These are phyloP conservation scores for Lodderomyces metapsilosis DNA, from an alignment of 1,139 yeast species.

Conservation along the genomic window DNA sequence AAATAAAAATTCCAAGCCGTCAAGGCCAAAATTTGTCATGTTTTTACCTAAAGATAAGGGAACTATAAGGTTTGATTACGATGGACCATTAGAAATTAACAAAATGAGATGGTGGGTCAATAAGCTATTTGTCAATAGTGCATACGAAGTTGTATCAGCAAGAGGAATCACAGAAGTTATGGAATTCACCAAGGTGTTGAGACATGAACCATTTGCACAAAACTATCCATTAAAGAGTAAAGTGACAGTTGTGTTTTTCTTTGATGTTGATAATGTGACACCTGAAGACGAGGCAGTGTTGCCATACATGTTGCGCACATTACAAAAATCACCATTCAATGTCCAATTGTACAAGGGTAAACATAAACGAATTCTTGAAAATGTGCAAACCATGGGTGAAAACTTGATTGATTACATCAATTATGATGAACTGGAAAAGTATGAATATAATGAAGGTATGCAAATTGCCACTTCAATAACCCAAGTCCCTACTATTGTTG, in stretches of 20 bases:
- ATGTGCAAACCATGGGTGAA: slow-evolving; percentile 43
- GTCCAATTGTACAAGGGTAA: slow-evolving; percentile 52
- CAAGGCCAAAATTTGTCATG: slow-evolving; percentile 32
- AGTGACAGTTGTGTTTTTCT: slow-evolving; percentile 53
- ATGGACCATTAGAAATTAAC: slow-evolving; percentile 24
- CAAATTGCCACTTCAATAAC: slow-evolving; percentile 53
- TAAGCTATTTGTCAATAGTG: slow-evolving; percentile 34
- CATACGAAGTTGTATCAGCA: slow-evolving; percentile 39
- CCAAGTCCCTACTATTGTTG: slow-evolving; percentile 57
- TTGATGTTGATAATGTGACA: slow-evolving; percentile 49
- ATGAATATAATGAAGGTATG: slow-evolving; percentile 42
- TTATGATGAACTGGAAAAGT: slow-evolving; percentile 30
- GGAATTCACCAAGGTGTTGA: slow-evolving; percentile 36
- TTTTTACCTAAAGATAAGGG: slow-evolving; percentile 43
- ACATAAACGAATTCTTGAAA: slow-evolving; percentile 40
- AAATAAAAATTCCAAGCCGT: slow-evolving; percentile 14
- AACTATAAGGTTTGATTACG: slow-evolving; percentile 33
- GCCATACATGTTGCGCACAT: slow-evolving; percentile 57
- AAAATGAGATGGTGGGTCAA: slow-evolving; percentile 33
- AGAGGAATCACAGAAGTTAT: slow-evolving; percentile 40
- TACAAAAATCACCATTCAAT: slow-evolving; percentile 56
- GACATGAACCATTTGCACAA: slow-evolving; percentile 30
- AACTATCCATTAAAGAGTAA: slow-evolving; percentile 43
- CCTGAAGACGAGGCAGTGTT: slow-evolving; percentile 62
- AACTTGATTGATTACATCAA: slow-evolving; percentile 41